Percentiles rank a stretch among this genome's conserved stretches.
These are phyloP conservation scores for Choiromyces venosus DNA, from an alignment of 495 filamentous ascomycete genomes.

Conservation along the genomic window DNA sequence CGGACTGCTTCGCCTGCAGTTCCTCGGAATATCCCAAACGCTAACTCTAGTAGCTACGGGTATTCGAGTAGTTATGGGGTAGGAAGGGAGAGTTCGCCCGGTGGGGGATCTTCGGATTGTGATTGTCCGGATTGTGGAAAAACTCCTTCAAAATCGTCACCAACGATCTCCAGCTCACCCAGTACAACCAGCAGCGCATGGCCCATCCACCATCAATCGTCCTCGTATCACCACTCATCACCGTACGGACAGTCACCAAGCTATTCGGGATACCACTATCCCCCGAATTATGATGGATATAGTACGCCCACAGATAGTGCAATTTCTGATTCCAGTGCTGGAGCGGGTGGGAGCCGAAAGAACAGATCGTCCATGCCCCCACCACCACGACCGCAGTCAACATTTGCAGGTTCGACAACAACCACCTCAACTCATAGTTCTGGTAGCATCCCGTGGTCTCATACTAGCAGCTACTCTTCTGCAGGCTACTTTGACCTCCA, in stretches of 20 bases:
- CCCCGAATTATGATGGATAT: constrained; percentile 25
- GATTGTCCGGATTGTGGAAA: constrained; percentile 41
- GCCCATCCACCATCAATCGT: constrained; percentile 25
- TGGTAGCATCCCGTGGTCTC: constrained; percentile 27
- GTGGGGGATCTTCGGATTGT: constrained; percentile 37
- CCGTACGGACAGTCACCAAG: not conserved
- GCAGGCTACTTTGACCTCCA: constrained; percentile 27
- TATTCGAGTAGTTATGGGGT: constrained; percentile 11
- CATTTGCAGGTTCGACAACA: constrained; percentile 31
- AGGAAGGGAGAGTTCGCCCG: constrained; percentile 33
- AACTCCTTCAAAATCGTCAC: constrained; percentile 26
- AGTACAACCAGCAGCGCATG: constrained; percentile 25
- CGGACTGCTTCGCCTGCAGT: constrained; percentile 30
- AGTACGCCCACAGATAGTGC: constrained; percentile 12
- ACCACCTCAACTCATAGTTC: constrained; percentile 27
- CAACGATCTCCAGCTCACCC: constrained; percentile 27
- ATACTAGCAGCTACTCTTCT: constrained; percentile 17
- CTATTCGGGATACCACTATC: constrained; percentile 28
- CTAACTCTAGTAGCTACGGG: constrained; percentile 24
- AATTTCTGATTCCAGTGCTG: constrained; percentile 23
- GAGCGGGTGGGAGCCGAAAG: constrained; percentile 27
- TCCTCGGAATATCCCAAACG: constrained; percentile 34
- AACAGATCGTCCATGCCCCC: constrained; percentile 39
- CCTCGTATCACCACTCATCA: constrained; percentile 26
- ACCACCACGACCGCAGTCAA: constrained; percentile 36